Base-by-base conservation (phyloP, 495 filamentous ascomycete species). In the Neurospora pannonica region DNA sequence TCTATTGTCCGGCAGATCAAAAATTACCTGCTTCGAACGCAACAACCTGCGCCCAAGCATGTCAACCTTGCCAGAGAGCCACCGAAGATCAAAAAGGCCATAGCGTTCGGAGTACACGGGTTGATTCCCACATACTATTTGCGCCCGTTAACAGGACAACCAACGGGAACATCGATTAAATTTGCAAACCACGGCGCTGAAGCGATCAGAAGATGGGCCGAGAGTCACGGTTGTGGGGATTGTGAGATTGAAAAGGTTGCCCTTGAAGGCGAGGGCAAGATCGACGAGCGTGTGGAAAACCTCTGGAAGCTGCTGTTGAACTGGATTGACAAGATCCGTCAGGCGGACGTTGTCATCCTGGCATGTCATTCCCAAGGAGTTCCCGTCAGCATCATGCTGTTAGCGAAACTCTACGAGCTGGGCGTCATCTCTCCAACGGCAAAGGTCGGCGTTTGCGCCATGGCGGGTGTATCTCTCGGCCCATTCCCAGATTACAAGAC, bases 261-360 rank as follows among this genome's bases (percentile, higher is more conserved):
- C 19, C 86, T 99, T 5, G 96, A 98, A 85, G 96, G 96, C n/a
- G 96, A 99, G 84, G 96, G 96, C n/a, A 93, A 92, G 79, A 96
- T 99, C 38, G 87, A 88, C 4, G 94, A 98, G 71, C 89, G 96
- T 24, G 94, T 98, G 3, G 92, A 95, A 73, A 89, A 94, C 70
- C 85, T 99, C 5, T 99, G 96, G 96, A 97, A 96, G 80, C 85
- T 98, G 3, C 83, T 98, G 36, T 84, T 98, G 37, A 98, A 97
- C 79, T 97, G 94, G 95, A 93, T 97, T 81, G 93, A 97, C 31
- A 91, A 96, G 72, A 92, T 99, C 34, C 89, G 91, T 70, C 88
- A 88, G 70, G 94, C 96, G 0, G 96, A 99, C 81, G 91, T 98
- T 72, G 91, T 99, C 54, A 79, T 99, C 71, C 82, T 99, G 40